phyloP scores from a whole-genome alignment of 208 protist species.

The Vickermania spadyakhi region DNA sequence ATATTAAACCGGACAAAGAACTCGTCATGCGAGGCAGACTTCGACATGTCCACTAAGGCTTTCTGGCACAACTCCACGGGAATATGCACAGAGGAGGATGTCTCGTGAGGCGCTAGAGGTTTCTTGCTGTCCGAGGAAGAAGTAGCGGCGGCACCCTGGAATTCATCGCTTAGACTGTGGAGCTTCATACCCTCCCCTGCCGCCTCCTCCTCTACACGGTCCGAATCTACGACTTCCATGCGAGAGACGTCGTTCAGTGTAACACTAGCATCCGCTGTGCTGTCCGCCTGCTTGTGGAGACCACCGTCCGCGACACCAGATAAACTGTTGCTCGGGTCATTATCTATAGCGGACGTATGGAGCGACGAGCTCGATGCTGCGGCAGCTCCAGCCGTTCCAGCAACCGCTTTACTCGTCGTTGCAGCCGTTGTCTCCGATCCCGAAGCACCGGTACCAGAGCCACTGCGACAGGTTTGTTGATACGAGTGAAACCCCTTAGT shows the following conservation, averaged over 20 bases:
- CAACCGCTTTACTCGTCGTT: neutral
- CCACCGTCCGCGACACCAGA: neutral
- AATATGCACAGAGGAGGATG: too few relatives aligned
- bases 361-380: too few relatives aligned
- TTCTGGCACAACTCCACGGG: constrained; percentile 16
- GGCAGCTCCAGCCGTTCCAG: neutral
- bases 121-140: constrained; percentile 34
- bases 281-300: neutral
- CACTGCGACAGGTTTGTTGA: neutral
- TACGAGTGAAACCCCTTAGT: constrained; percentile 21
- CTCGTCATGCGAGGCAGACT: constrained; percentile 30
- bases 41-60: constrained; percentile 25
- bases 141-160: too few relatives aligned
- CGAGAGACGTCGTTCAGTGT: neutral
- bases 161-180: too few relatives aligned
- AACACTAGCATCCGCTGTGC: neutral
- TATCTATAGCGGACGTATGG: too few relatives aligned
- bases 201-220: too few relatives aligned
- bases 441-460: too few relatives aligned
- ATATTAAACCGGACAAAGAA: constrained; percentile 58
- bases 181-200: too few relatives aligned
- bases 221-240: too few relatives aligned
- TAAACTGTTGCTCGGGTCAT: too few relatives aligned
- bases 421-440: neutral
- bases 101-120: constrained; percentile 15